Percentiles rank a stretch among this genome's conserved stretches.
Evolutionary conservation across 2,329 filamentous ascomycete species (phyloP).

Genomic region (Alternaria sp.): DNA sequence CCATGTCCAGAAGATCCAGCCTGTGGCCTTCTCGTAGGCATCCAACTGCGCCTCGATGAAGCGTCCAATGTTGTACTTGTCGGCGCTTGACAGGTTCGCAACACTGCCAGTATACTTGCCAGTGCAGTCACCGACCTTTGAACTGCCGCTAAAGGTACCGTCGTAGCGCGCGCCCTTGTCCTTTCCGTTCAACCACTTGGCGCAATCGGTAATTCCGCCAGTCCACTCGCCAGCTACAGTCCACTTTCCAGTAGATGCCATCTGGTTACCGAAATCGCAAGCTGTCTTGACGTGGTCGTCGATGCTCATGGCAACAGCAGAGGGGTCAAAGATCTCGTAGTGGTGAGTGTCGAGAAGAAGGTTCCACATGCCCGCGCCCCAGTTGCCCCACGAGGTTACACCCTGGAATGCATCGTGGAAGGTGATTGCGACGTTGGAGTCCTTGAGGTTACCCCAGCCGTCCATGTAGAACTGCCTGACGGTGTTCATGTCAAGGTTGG

Average conservation of each 20-base stretch:
- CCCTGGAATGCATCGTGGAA: slow-evolving; percentile 60
- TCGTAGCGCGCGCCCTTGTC: slow-evolving; percentile 59
- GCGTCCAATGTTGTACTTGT: slow-evolving; percentile 55
- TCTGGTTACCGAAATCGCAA: slow-evolving; percentile 56
- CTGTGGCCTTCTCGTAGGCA: slow-evolving; percentile 58
- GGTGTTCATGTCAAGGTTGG: slow-evolving; percentile 53
- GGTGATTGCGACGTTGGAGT: slow-evolving; percentile 54
- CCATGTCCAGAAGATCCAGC: slow-evolving; percentile 63
- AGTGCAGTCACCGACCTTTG: slow-evolving; percentile 55
- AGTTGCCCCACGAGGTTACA: slow-evolving; percentile 56
- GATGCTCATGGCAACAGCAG: slow-evolving; percentile 49
- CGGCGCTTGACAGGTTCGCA: slow-evolving; percentile 50
- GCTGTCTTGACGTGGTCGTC: slow-evolving; percentile 53
- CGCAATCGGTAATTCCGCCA: slow-evolving; percentile 59
- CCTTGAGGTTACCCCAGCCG: slow-evolving; percentile 57
- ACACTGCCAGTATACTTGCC: slow-evolving; percentile 58
- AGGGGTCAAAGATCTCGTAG: slow-evolving; percentile 58
- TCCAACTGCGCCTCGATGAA: slow-evolving; percentile 60
- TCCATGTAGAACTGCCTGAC: slow-evolving; percentile 59
- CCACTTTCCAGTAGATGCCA: slow-evolving; percentile 57
- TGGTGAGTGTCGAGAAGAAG: slow-evolving; percentile 59
- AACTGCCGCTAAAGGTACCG: slow-evolving; percentile 50
- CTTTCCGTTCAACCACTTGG: slow-evolving; percentile 60
- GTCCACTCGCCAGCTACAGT: slow-evolving; percentile 60
- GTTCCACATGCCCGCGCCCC: slow-evolving; percentile 55